Percentiles rank a stretch among this genome's conserved stretches.
phyloP scores from a whole-genome alignment of 208 protist genomes.

The Trypanosoma congolense region DNA sequence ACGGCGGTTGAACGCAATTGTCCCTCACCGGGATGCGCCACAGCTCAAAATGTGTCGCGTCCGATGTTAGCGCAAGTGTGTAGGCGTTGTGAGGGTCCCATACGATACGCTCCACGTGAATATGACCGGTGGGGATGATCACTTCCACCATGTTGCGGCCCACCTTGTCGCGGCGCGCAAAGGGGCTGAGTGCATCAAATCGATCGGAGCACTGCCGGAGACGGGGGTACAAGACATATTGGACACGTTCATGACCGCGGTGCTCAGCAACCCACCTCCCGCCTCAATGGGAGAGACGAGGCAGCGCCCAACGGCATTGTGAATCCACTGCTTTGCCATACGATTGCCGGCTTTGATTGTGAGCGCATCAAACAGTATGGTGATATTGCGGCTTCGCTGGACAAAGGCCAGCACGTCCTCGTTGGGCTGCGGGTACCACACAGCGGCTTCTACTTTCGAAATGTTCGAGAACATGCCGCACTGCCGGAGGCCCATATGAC shows the following conservation, averaged over 20 bases:
- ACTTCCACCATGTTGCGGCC: slow-evolving; percentile 60
- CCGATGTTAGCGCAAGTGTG: slow-evolving; percentile 73
- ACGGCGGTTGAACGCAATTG: slow-evolving; percentile 41
- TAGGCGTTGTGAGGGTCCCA: slow-evolving; percentile 85
- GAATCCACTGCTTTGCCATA: slow-evolving; percentile 67
- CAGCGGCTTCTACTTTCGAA: slow-evolving; percentile 63
- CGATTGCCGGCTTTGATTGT: slow-evolving; percentile 53
- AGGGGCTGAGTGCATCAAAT: neutral
- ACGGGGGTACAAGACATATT: slow-evolving; percentile 18
- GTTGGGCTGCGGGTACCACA: slow-evolving; percentile 63
- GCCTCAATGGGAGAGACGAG: slow-evolving; percentile 33
- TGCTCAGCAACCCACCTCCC: slow-evolving; percentile 39
- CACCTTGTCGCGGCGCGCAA: slow-evolving; percentile 1
- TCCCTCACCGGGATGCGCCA: slow-evolving; percentile 58
- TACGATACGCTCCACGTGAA: slow-evolving; percentile 65
- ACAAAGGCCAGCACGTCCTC: slow-evolving; percentile 80
- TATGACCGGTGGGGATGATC: slow-evolving; percentile 58
- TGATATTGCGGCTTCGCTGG: slow-evolving; percentile 48
- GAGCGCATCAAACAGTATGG: slow-evolving; percentile 72
- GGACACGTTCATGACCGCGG: slow-evolving; percentile 32
- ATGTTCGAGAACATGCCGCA: slow-evolving; percentile 55
- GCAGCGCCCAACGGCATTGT: slow-evolving; percentile 33
- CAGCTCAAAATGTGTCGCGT: slow-evolving; percentile 74
- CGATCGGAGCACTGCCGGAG: slow-evolving; percentile 4
- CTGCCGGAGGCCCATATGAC: slow-evolving; percentile 38